Percentiles rank a stretch among this genome's conserved stretches.
These are phyloP conservation scores for Leishmania turanica DNA, from an alignment of 208 protist genomes.

Conservation along the genomic window DNA sequence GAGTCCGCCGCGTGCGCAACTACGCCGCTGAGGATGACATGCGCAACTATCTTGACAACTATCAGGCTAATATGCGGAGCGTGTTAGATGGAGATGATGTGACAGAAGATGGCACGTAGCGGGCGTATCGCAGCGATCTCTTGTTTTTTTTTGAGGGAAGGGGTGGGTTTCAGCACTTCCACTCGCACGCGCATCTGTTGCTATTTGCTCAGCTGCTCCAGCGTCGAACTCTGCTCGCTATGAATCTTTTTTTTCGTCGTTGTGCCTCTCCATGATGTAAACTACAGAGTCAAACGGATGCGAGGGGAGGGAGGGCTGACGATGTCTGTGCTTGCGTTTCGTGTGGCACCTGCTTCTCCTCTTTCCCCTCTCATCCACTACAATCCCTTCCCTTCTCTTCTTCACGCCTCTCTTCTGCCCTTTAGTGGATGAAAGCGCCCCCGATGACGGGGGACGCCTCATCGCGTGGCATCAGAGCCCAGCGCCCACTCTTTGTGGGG, in stretches of 20 bases:
- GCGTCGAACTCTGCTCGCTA: background rate
- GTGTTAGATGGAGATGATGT: slow-evolving; percentile 6
- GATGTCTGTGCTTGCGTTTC: background rate
- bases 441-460: background rate
- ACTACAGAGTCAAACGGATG: background rate
- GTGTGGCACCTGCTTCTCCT: background rate
- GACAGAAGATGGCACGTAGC: background rate
- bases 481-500: background rate
- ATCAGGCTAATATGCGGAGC: slow-evolving; percentile 22
- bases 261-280: background rate
- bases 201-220: background rate
- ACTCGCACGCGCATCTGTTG: background rate
- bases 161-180: background rate
- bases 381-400: background rate
- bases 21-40: slow-evolving; percentile 41
- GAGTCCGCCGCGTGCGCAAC: slow-evolving; percentile 30
- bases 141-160: background rate
- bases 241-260: background rate
- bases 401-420: too few relatives aligned
- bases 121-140: too few relatives aligned
- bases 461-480: background rate
- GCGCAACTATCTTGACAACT: slow-evolving; percentile 30
- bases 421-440: background rate
- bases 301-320: background rate
- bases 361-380: background rate